phyloP scores from a whole-genome alignment of 352 stramenopile genomes.

The Pythium dissimile region DNA sequence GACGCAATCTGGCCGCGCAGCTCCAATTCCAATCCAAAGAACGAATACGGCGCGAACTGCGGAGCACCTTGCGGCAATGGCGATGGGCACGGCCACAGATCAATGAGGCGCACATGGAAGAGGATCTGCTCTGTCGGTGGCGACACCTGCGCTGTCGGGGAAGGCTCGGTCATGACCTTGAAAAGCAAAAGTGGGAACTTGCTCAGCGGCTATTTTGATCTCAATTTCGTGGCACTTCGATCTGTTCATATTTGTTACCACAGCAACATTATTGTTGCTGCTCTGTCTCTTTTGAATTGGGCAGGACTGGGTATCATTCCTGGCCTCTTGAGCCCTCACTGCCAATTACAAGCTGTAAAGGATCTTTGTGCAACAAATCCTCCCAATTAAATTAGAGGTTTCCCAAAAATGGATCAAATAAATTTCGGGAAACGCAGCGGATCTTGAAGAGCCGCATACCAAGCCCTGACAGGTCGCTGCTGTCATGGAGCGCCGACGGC shows the following conservation, averaged over 20 bases:
- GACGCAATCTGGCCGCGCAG: background rate
- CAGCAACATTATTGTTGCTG: no score
- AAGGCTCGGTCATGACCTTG: background rate
- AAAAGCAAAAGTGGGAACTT: background rate
- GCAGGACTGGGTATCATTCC: no score
- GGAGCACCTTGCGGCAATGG: background rate
- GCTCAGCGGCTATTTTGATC: background rate
- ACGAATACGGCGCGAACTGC: conserved; percentile 4
- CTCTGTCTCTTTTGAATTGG: no score
- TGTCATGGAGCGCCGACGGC: background rate
- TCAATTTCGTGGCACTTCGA: no score
- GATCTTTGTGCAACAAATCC: background rate
- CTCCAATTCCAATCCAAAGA: conserved; percentile 20
- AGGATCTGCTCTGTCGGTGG: conserved; percentile 13
- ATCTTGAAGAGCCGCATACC: conserved; percentile 3
- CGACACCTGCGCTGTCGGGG: background rate
- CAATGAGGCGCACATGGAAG: conserved; percentile 20
- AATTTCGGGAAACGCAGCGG: background rate
- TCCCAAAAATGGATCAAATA: background rate
- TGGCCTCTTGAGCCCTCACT: no score
- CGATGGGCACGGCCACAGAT: conserved; percentile 6
- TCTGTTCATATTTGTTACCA: no score
- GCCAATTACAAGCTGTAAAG: no score
- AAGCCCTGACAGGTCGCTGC: background rate
- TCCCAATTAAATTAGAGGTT: background rate